Evolutionary conservation across 805 yeast genomes (phyloP).

Genomic region (Schwanniomyces sp.): DNA sequence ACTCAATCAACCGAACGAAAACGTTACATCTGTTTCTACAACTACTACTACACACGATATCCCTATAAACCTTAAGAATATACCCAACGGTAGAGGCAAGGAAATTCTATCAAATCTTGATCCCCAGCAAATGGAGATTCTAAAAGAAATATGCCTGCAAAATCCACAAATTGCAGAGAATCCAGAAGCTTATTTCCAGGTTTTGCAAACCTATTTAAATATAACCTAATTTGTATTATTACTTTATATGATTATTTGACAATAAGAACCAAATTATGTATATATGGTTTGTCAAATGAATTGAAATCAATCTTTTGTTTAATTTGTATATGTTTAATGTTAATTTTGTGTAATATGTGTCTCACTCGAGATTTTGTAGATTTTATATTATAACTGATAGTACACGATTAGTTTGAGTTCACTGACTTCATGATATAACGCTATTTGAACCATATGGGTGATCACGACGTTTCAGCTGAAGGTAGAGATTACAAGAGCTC

Average conservation of each 20-base stretch:
- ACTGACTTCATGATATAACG: not conserved
- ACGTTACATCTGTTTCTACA: not conserved
- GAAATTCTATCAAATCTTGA: constrained; percentile 1
- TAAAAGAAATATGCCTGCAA: constrained; percentile 5
- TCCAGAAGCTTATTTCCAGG: constrained; percentile 6
- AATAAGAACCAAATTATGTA: not conserved
- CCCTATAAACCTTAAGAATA: not conserved
- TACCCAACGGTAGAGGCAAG: not conserved
- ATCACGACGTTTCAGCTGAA: not conserved
- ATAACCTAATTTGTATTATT: not conserved
- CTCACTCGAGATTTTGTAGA: not conserved
- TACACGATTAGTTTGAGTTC: not conserved
- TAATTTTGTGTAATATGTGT: not conserved
- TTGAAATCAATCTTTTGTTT: not conserved
- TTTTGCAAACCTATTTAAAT: constrained; percentile 4
- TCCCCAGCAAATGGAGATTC: constrained; percentile 2
- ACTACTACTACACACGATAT: not conserved
- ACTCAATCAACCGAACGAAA: constrained; percentile 14
- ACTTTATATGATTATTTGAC: not conserved
- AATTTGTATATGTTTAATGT: not conserved
- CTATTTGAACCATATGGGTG: constrained; percentile 2
- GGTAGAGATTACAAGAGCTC: constrained; percentile 1
- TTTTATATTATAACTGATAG: not conserved
- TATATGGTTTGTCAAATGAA: not conserved
- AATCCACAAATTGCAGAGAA: constrained; percentile 7